Conservation (phyloP, 2,329 filamentous ascomycete genomes). For the Calonectria multiphialidica region DNA sequence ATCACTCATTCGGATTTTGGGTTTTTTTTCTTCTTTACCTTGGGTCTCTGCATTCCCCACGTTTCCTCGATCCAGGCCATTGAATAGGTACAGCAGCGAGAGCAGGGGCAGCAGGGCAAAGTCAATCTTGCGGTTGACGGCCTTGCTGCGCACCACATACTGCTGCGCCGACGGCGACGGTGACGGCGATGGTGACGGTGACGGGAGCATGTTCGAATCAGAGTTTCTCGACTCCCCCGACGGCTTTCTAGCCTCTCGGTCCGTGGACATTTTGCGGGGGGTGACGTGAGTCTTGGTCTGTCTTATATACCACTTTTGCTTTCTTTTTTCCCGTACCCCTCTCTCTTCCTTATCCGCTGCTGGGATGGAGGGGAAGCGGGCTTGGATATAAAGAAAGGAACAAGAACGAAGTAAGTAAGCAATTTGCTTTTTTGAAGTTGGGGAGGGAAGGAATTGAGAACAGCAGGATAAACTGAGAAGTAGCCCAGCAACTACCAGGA, state of each 20-base stretch:
- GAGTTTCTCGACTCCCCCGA: not conserved
- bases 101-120: constrained; percentile 52
- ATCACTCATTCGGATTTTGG: not conserved
- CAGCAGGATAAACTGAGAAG: not conserved
- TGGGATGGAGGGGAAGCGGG: not conserved
- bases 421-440: not conserved
- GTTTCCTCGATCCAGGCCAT: constrained; percentile 55
- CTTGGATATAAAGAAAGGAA: not conserved
- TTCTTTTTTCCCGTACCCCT: too few species aligned
- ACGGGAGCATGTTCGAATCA: not conserved
- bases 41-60: constrained; percentile 56
- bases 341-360: not conserved
- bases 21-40: constrained; percentile 35
- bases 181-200: not conserved
- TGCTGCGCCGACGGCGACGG: not conserved
- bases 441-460: not conserved
- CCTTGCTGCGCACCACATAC: constrained; percentile 21
- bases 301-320: not conserved
- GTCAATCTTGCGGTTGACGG: constrained; percentile 52
- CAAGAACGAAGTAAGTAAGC: not conserved
- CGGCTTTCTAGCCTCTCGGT: not conserved
- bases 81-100: constrained; percentile 55
- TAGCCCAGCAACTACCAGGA: not conserved
- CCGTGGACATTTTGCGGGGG: not conserved
- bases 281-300: not conserved